Conservation (phyloP, 1,139 yeast species). For the Candida buenavistaensis region DNA sequence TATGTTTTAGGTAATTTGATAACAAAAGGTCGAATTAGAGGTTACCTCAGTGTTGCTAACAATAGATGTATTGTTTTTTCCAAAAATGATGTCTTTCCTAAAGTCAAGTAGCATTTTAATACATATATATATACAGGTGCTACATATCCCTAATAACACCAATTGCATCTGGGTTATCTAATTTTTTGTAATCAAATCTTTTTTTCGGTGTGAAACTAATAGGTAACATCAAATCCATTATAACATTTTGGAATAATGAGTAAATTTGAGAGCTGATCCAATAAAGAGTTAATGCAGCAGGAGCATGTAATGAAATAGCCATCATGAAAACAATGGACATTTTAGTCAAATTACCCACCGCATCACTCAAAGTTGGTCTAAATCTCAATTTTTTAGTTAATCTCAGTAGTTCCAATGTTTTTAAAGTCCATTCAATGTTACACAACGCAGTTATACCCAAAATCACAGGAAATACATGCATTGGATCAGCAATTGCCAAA, state of each 20-base stretch:
- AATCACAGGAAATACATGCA: slow-evolving; percentile 64
- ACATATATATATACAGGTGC: neutral
- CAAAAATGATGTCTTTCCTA: slow-evolving; percentile 73
- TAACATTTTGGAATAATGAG: slow-evolving; percentile 71
- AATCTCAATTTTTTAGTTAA: slow-evolving; percentile 38
- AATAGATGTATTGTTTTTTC: slow-evolving; percentile 75
- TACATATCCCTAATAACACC: slow-evolving; percentile 3
- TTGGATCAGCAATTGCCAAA: slow-evolving; percentile 61
- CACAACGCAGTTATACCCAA: slow-evolving; percentile 70
- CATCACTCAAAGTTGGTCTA: slow-evolving; percentile 63
- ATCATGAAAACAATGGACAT: slow-evolving; percentile 76
- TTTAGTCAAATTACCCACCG: slow-evolving; percentile 63
- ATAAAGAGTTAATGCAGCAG: slow-evolving; percentile 73
- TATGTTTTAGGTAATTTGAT: slow-evolving; percentile 68
- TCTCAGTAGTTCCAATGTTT: slow-evolving; percentile 54
- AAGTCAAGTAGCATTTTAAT: neutral
- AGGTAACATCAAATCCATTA: slow-evolving; percentile 71
- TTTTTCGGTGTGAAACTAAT: slow-evolving; percentile 49
- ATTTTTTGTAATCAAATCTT: slow-evolving; percentile 17
- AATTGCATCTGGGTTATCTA: slow-evolving; percentile 3
- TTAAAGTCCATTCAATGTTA: slow-evolving; percentile 75
- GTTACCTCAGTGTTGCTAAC: slow-evolving; percentile 72
- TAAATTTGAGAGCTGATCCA: slow-evolving; percentile 85
- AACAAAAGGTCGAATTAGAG: slow-evolving; percentile 63
- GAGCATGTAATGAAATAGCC: slow-evolving; percentile 85